Base-by-base conservation (phyloP, 352 stramenopile species). In the Globisporangium middletonii region DNA sequence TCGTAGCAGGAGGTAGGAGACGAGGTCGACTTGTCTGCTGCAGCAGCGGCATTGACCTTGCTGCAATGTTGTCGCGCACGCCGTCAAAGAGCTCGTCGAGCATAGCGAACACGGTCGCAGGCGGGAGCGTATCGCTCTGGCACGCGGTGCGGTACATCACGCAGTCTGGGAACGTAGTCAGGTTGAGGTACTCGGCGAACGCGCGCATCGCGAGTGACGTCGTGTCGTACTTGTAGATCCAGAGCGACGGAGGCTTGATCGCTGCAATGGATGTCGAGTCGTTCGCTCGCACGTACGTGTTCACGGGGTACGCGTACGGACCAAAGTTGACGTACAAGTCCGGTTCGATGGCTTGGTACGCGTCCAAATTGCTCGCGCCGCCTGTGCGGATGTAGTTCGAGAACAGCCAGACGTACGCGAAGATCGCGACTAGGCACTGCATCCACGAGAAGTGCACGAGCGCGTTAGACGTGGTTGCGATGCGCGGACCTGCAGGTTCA, bases 141-240 rank as follows among this genome's bases (percentile, higher is more conserved):
- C 46, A 61, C n/a, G 18, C 27, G 33, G 46, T 4, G 11, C 11
- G 5, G 42, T 62, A 62, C 16, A 57, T 28, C n/a, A 62, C 2
- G 28, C 57, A 62, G 0, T 2, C 15, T 2, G 57, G 48, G 23
- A 58, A 63, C 8, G n/a, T 44, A 0, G 41, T 13, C 16, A 59
- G 41, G 18, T 48, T 28, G 3, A 53, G 27, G 15, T 27, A 47
- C 23, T 63, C 57, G n/a, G 41, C 50, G 19, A 63, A 59, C 4
- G 50, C 42, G 43, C 57, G 50, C 16, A 59, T 59, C 3, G 15
- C 41, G 49, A 63, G 19, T 7, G 57, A 63, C 18, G 57, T 59
- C 12, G 57, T 63, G 35, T 63, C 57, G 50, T 38, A 59, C 41
- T 63, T 63, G 57, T 63, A 63, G 27, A 16, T 56, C 56, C 48